A percentile compares a stretch with the other conserved stretches of the same genome.
phyloP scores from a whole-genome alignment of 2,329 filamentous ascomycete species.

The Waltergamsia citrina region DNA sequence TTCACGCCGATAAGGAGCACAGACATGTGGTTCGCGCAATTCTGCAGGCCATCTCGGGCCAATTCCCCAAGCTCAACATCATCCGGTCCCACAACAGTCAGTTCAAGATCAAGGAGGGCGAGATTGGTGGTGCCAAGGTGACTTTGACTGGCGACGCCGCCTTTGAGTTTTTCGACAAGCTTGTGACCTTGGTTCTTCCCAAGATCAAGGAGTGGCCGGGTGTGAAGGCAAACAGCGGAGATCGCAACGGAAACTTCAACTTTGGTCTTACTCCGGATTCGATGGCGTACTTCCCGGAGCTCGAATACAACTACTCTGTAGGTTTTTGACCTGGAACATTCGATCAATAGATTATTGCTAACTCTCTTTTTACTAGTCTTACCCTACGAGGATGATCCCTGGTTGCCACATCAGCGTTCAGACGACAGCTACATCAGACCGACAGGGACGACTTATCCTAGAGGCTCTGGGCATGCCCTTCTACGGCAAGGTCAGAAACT shows the following conservation, averaged over 20 bases:
- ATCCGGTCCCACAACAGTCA: conserved; percentile 61
- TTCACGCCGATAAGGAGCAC: conserved; percentile 61
- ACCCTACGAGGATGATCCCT: conserved; percentile 64
- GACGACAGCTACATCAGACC: conserved; percentile 76
- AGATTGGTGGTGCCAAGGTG: conserved; percentile 66
- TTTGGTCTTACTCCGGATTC: conserved; percentile 72
- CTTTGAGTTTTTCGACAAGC: conserved; percentile 83
- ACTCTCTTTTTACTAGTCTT: conserved; percentile 32
- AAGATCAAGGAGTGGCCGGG: conserved; percentile 95
- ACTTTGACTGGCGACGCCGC: conserved; percentile 72
- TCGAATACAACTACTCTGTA: conserved; percentile 92
- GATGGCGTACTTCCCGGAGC: conserved; percentile 81
- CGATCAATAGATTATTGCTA: conserved; percentile 7
- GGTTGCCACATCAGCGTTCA: conserved; percentile 77
- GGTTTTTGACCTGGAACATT: no score
- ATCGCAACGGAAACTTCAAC: conserved; percentile 77
- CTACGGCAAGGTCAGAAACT: conserved; percentile 56
- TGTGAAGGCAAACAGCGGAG: conserved; percentile 55
- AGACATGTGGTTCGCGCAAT: conserved; percentile 78
- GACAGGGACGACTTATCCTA: conserved; percentile 68
- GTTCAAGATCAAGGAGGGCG: conserved; percentile 65
- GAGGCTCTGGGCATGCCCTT: conserved; percentile 52
- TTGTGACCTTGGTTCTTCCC: conserved; percentile 82
- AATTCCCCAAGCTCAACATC: conserved; percentile 59
- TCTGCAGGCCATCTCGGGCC: conserved; percentile 76